Base-by-base conservation (phyloP, 2,329 filamentous ascomycete genomes). In the Calycina marina region DNA sequence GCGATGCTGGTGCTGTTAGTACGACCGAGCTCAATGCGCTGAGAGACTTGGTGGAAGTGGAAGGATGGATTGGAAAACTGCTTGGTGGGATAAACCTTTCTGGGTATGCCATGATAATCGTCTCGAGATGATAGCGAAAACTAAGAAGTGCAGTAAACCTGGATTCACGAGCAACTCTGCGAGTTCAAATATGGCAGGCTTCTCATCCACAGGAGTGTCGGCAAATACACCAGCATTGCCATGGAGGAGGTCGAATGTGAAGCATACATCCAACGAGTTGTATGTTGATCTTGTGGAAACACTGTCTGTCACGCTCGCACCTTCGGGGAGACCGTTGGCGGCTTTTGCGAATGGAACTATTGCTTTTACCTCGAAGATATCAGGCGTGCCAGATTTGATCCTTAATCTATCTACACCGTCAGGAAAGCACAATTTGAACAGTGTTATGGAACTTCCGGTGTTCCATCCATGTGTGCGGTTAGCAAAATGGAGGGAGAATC, bases 251-350 rank as follows among this genome's bases (percentile, higher is more conserved):
- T 74, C 83, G 24, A 93, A 93, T 49, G 90, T 98, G 32, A 71
- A 86, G 11, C 90, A 98, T 55, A 96, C 88, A 4, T 93, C 82
- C 34, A 98, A 96, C 56, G 90, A 98, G 56, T 67, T 98, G 44
- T 96, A 96, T 54, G 88, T 93, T 36, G 90, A 98, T 53, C 74
- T 98, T 9, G 74, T 98, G 39, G 90, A 98, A 60, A 84, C 82
- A 1, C 63, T 98, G 0, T 72, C 76, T 1, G 83, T 94, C 25
- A 93, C 80, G 0, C 68, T 96, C 25, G 85, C 90, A 0, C 90
- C 90, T 0, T 94, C 86, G 0, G 90, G 90, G 4, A 69, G 85
- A 10, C 78, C 88, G 1, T 65, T 98, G 14, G 76, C 83, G 5
- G 88, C 90, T 3, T 77, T 93, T 42, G 81, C 84, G 10, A 81